Conservation (phyloP, 345 rosid species). For the Eucalyptus marginata region DNA sequence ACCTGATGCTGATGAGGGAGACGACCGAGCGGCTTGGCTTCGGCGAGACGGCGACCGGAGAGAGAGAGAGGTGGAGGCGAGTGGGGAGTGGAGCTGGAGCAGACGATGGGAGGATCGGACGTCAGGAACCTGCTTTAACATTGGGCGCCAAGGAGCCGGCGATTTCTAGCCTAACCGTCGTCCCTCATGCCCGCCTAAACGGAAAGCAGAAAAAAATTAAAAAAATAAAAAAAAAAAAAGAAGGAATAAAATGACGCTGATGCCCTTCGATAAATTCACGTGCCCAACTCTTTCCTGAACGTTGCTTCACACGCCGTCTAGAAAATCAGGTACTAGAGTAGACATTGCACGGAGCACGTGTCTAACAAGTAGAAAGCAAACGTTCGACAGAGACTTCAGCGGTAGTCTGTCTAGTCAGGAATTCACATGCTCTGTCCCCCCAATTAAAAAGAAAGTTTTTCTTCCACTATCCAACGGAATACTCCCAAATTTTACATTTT, state of each 20-base stretch:
- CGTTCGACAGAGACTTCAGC: too few relatives aligned
- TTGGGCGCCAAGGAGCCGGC: background rate
- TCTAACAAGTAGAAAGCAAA: too few relatives aligned
- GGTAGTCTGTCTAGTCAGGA: too few relatives aligned
- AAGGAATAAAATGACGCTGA: background rate
- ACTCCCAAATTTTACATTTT: rapidly evolving
- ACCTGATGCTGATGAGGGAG: background rate
- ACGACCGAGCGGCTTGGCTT: background rate
- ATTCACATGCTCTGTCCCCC: rapidly evolving
- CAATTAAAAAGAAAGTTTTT: too few relatives aligned
- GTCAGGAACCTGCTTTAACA: background rate
- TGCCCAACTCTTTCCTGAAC: too few relatives aligned
- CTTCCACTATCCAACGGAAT: rapidly evolving
- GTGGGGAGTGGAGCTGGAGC: background rate
- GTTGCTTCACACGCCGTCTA: too few relatives aligned
- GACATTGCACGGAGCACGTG: too few relatives aligned
- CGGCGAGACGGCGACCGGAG: background rate
- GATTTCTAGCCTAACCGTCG: background rate
- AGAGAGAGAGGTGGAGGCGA: background rate
- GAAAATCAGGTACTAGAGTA: too few relatives aligned
- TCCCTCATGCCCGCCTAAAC: background rate
- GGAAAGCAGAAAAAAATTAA: background rate
- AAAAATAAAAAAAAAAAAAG: background rate
- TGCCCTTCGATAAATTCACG: background rate
- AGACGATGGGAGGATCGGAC: background rate